Evolutionary conservation across 1,284 basidiomycete genomes (phyloP), one percentile per base, ranked within the genome.

Genomic region (Psilocybe mexicana): DNA sequence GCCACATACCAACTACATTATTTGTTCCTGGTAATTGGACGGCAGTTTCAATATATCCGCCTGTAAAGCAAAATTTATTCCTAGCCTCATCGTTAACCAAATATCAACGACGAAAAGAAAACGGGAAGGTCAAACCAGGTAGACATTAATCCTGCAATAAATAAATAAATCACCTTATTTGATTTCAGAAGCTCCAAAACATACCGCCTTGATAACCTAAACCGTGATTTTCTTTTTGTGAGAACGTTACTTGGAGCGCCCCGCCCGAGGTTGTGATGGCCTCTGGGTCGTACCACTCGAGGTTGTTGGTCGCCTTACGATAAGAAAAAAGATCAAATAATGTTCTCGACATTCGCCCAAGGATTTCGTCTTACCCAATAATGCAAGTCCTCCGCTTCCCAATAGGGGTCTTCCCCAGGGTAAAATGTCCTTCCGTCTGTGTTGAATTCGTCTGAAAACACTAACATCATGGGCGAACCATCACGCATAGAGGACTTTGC

Each of bases 401-500:
- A 88, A 67, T 84, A 85, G 5, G 84, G 83, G 64, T 85, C 83
- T 55, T 84, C 80, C 23, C 79, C 79, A 43, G 79, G 77, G 68
- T 84, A 88, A 69, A 93, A 93, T 1, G 88, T 81, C 55, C 91
- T 76, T 0, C 82, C 88, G 33, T 88, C 85, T 33, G 76, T 76
- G 64, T 93, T 86, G 69, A 94, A 94, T 71, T 93, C 92, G 69
- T 93, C 91, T 5, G 86, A 89, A 69, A 88, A 92, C 1, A 82
- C 76, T 3, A 81, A 70, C 36, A 72, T 61, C 73, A 76, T 72
- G 38, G 72, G 62, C 6, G 80, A 72, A 2, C 81, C 80, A 56
- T 85, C 82, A 47, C 70, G 73, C 65, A 71, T 77, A 43, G 86
- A 86, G 0, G 70, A 66, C 52, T 79, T 80, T 1, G 72, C 78